A percentile compares a stretch with the other conserved stretches of the same genome.
phyloP scores from a whole-genome alignment of 1,284 basidiomycete species.

The Fomitopsis betulina region DNA sequence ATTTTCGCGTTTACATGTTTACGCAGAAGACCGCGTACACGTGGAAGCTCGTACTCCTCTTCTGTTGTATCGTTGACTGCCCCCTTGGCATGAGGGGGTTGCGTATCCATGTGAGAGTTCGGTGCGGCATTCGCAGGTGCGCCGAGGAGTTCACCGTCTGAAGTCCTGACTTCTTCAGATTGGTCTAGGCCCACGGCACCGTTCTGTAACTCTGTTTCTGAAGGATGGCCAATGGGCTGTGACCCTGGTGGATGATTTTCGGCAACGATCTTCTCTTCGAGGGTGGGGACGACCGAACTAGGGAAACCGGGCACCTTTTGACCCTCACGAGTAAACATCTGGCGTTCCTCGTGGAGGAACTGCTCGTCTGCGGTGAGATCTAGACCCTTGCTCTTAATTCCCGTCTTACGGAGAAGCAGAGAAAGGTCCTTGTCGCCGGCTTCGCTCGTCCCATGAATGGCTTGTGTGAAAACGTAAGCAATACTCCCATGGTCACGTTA shows the following conservation, averaged over 20 bases:
- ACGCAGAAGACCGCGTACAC: slow-evolving; percentile 46
- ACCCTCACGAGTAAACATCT: slow-evolving; percentile 50
- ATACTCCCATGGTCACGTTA: not conserved
- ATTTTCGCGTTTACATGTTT: slow-evolving; percentile 54
- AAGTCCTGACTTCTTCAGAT: slow-evolving; percentile 33
- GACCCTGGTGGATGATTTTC: slow-evolving; percentile 32
- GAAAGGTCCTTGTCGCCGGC: slow-evolving; percentile 31
- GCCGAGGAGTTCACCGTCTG: slow-evolving; percentile 41
- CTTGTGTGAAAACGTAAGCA: slow-evolving; percentile 27
- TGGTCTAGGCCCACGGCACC: slow-evolving; percentile 10
- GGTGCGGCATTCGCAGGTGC: slow-evolving; percentile 52
- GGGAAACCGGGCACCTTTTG: slow-evolving; percentile 55
- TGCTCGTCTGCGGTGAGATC: slow-evolving; percentile 38
- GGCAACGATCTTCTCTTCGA: slow-evolving; percentile 64
- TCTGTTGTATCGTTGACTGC: slow-evolving; percentile 43
- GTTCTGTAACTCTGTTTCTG: slow-evolving; percentile 20
- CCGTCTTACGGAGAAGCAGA: slow-evolving; percentile 37
- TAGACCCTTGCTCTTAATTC: slow-evolving; percentile 34
- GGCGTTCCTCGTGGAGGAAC: slow-evolving; percentile 45
- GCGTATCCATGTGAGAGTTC: slow-evolving; percentile 38
- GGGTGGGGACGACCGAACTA: slow-evolving; percentile 61
- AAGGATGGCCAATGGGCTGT: slow-evolving; percentile 32
- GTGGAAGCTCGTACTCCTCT: slow-evolving; percentile 47
- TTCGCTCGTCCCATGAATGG: slow-evolving; percentile 37
- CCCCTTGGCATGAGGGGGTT: slow-evolving; percentile 39